Conservation (phyloP, 2,329 filamentous ascomycete genomes). For the Alternaria incomplexa region DNA sequence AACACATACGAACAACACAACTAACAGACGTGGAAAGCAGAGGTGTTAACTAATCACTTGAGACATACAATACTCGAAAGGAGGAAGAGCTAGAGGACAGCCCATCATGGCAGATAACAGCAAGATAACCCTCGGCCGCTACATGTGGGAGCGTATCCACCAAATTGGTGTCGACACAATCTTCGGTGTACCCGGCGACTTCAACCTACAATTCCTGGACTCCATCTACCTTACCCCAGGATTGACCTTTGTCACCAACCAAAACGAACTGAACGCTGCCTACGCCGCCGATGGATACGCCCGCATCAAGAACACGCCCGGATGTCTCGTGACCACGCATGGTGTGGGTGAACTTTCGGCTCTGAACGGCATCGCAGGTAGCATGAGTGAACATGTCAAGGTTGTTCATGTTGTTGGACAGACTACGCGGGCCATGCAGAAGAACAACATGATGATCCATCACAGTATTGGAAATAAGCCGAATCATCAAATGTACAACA, state of each 20-base stretch:
- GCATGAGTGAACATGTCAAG: slow-evolving; percentile 53
- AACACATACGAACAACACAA: not conserved
- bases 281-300: slow-evolving; percentile 66
- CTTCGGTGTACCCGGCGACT: slow-evolving; percentile 55
- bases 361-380: slow-evolving; percentile 54
- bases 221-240: slow-evolving; percentile 50
- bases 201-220: slow-evolving; percentile 55
- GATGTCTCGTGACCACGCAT: slow-evolving; percentile 63
- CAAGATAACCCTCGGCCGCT: slow-evolving; percentile 50
- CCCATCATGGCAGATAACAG: slow-evolving; percentile 2
- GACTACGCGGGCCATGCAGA: slow-evolving; percentile 51
- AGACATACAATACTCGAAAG: not conserved
- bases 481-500: slow-evolving; percentile 52
- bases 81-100: not conserved
- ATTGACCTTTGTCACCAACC: slow-evolving; percentile 58
- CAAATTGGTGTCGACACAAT: slow-evolving; percentile 51
- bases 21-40: not conserved
- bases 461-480: slow-evolving; percentile 53
- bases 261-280: slow-evolving; percentile 65
- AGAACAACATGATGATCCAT: slow-evolving; percentile 54
- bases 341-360: slow-evolving; percentile 62
- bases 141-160: slow-evolving; percentile 52
- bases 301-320: slow-evolving; percentile 59
- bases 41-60: not conserved
- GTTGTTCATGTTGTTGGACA: slow-evolving; percentile 56